These are phyloP conservation scores for Dendrobium nobile DNA, from an alignment of 106 monocot species.

Conservation along the genomic window DNA sequence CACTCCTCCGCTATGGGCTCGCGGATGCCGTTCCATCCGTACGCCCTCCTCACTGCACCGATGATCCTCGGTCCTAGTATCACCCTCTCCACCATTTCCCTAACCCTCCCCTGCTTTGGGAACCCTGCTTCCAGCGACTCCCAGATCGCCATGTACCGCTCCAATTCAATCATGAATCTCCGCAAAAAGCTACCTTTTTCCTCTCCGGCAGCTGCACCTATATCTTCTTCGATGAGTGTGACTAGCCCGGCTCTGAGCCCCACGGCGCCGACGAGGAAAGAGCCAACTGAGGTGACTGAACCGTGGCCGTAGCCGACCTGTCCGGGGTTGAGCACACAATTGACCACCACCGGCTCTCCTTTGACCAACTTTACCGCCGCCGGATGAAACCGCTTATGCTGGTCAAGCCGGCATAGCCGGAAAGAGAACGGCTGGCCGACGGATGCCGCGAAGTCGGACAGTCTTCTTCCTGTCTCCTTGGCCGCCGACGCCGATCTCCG, in stretches of 20 bases:
- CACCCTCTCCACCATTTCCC: constrained; percentile 31
- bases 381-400: constrained; percentile 28
- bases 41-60: constrained; percentile 16
- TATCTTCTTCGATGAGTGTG: constrained; percentile 2
- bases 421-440: constrained; percentile 43
- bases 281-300: constrained; percentile 12
- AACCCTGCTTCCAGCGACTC: constrained; percentile 30
- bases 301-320: constrained; percentile 4
- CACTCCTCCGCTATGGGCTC: not conserved
- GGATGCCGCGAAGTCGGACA: constrained; percentile 41
- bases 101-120: constrained; percentile 16
- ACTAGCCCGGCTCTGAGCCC: constrained; percentile 3
- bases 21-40: not conserved
- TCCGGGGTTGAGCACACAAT: constrained; percentile 35
- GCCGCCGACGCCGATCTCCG: constrained; percentile 6
- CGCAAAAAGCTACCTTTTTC: constrained; percentile 9
- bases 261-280: constrained; percentile 17
- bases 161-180: constrained; percentile 22
- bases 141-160: constrained; percentile 22
- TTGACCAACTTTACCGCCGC: constrained; percentile 21
- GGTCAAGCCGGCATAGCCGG: constrained; percentile 36
- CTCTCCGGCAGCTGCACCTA: not conserved
- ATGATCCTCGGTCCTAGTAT: constrained; percentile 29
- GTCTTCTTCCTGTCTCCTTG: constrained; percentile 32
- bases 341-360: constrained; percentile 31